phyloP scores from a whole-genome alignment of 2,329 filamentous ascomycete species.

The Exserohilum turcica region DNA sequence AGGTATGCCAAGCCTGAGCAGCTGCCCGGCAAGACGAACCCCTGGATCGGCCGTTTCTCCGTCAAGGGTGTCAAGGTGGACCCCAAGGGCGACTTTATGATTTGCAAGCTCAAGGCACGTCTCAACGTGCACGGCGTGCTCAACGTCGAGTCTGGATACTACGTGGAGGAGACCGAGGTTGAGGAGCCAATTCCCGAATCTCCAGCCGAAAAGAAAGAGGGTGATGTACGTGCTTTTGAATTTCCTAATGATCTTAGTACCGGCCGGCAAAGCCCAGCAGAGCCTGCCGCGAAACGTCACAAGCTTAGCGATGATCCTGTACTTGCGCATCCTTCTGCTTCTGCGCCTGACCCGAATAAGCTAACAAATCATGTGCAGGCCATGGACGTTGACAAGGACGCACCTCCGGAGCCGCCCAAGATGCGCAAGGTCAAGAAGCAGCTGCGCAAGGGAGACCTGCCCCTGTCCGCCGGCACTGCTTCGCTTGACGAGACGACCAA shows the following conservation, averaged over 20 bases:
- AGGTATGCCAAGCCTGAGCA: constrained; percentile 85
- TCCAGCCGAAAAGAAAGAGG: constrained; percentile 62
- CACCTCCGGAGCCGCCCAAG: constrained; percentile 64
- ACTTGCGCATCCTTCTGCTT: constrained; percentile 36
- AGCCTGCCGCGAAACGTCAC: constrained; percentile 41
- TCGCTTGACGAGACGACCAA: constrained; percentile 74
- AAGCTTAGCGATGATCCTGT: constrained; percentile 32
- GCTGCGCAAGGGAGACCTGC: constrained; percentile 93
- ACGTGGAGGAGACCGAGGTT: constrained; percentile 95
- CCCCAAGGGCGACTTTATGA: constrained; percentile 96
- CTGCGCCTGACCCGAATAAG: constrained; percentile 24
- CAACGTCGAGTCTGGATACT: constrained; percentile 96
- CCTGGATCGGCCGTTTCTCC: constrained; percentile 97
- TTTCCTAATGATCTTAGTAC: constrained; percentile 29
- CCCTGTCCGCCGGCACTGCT: constrained; percentile 80
- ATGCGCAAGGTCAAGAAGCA: constrained; percentile 99
- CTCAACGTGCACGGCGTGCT: constrained; percentile 95
- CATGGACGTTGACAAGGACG: constrained; percentile 49
- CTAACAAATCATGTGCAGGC: constrained; percentile 42
- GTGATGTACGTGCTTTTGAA: constrained; percentile 67
- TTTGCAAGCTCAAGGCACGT: constrained; percentile 98
- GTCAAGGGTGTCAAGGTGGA: constrained; percentile 97
- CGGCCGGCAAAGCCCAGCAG: constrained; percentile 26
- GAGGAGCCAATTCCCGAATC: constrained; percentile 88
- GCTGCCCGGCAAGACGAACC: constrained; percentile 86